Percentiles rank a stretch among this genome's conserved stretches.
phyloP scores from a whole-genome alignment of 371 early-diverging fungal species.

The Choanephora cucurbitarum region DNA sequence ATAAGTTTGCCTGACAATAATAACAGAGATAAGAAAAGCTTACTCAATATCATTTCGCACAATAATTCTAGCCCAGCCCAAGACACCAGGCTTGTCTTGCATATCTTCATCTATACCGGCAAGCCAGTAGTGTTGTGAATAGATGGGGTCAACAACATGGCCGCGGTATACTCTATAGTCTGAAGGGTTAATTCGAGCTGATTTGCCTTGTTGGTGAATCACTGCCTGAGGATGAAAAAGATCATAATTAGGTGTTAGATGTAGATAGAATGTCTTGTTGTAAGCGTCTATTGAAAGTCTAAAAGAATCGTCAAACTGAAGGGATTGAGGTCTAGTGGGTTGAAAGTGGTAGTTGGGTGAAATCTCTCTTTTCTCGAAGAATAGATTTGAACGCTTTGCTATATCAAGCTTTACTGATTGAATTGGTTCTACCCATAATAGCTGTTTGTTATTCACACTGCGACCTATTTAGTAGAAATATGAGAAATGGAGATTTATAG shows the following conservation, averaged over 20 bases:
- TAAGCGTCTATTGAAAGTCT: constrained; percentile 66
- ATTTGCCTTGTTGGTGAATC: constrained; percentile 26
- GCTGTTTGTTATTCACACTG: constrained; percentile 31
- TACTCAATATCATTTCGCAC: constrained; percentile 57
- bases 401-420: constrained; percentile 32
- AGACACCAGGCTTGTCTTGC: constrained; percentile 36
- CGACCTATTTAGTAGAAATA: constrained; percentile 10
- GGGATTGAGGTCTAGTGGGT: constrained; percentile 24
- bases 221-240: constrained; percentile 76
- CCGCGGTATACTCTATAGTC: constrained; percentile 47
- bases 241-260: constrained; percentile 75
- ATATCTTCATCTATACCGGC: constrained; percentile 33
- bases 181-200: constrained; percentile 25
- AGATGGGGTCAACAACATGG: constrained; percentile 31
- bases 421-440: constrained; percentile 37
- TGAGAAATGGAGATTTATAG: background rate
- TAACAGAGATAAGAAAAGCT: too few species aligned
- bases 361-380: constrained; percentile 40
- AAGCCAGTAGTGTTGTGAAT: constrained; percentile 38
- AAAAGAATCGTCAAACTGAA: constrained; percentile 61
- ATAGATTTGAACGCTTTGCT: constrained; percentile 36
- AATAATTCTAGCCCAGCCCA: constrained; percentile 75
- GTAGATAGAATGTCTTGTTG: constrained; percentile 73
- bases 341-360: constrained; percentile 33
- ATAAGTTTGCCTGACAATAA: too few species aligned